Evolutionary conservation across 2,329 filamentous ascomycete species (phyloP).

Genomic region (Cladosporium sphaerospermum): DNA sequence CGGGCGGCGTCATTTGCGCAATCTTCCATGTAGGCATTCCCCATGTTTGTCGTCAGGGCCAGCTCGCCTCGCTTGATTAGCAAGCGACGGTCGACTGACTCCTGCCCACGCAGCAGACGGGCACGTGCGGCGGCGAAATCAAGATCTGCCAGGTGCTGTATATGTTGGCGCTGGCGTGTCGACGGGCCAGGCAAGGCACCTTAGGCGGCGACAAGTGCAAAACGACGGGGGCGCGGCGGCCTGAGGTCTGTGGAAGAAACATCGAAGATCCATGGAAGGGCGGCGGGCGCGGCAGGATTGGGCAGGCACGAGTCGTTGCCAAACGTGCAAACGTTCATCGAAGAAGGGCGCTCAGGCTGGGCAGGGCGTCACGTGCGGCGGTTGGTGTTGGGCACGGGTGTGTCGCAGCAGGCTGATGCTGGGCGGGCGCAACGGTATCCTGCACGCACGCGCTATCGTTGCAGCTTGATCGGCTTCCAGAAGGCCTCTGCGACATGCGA

Average conservation of each 20-base stretch:
- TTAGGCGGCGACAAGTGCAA: too few relatives aligned
- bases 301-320: too few relatives aligned
- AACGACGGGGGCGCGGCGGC: too few relatives aligned
- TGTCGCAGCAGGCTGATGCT: slow-evolving; percentile 2
- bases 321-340: too few relatives aligned
- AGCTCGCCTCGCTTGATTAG: slow-evolving; percentile 4
- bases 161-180: too few relatives aligned
- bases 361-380: too few relatives aligned
- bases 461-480: slow-evolving; percentile 8
- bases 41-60: background rate
- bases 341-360: too few relatives aligned
- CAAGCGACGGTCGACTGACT: background rate
- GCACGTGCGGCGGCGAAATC: background rate
- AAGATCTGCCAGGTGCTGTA: background rate
- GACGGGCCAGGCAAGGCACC: too few relatives aligned
- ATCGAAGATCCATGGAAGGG: slow-evolving; percentile 10
- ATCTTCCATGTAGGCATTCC: slow-evolving; percentile 10
- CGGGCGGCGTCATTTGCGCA: background rate
- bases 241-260: background rate
- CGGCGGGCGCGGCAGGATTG: too few relatives aligned
- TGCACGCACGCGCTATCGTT: slow-evolving; percentile 5
- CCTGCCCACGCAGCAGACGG: background rate
- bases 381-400: background rate
- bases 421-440: background rate
- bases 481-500: background rate